Percentiles rank a stretch among this genome's conserved stretches.
phyloP scores from a whole-genome alignment of 352 stramenopile genomes.

The Globisporangium megalacanthum region DNA sequence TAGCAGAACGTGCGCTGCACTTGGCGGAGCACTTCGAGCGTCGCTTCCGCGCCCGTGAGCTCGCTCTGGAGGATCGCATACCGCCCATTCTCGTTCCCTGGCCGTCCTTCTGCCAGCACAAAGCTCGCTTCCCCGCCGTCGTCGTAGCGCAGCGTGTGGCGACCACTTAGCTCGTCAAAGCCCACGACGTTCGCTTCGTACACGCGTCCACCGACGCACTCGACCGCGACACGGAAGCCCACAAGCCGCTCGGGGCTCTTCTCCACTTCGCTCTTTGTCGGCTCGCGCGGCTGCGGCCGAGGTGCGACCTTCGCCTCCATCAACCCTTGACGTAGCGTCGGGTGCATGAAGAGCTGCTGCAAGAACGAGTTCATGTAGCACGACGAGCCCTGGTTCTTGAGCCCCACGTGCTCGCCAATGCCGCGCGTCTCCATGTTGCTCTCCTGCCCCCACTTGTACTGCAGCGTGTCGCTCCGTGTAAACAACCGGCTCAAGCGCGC shows the following conservation, averaged over 20 bases:
- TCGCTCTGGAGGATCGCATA: slow-evolving; percentile 86
- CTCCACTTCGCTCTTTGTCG: slow-evolving; percentile 88
- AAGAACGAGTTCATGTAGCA: slow-evolving; percentile 99
- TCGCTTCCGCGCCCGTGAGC: slow-evolving; percentile 71
- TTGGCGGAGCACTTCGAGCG: slow-evolving; percentile 85
- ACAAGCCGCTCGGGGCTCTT: slow-evolving; percentile 67
- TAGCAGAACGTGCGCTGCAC: slow-evolving; percentile 90
- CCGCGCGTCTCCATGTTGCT: slow-evolving; percentile 76
- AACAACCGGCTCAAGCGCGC: slow-evolving; percentile 56
- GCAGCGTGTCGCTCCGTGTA: slow-evolving; percentile 47
- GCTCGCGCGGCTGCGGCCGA: slow-evolving; percentile 46
- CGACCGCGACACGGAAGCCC: slow-evolving; percentile 85
- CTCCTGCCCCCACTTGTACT: slow-evolving; percentile 80
- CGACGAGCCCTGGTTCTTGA: slow-evolving; percentile 99
- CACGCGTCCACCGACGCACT: slow-evolving; percentile 91
- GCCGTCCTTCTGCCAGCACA: slow-evolving; percentile 89
- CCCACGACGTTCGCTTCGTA: slow-evolving; percentile 91
- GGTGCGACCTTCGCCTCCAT: slow-evolving; percentile 63
- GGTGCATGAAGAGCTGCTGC: slow-evolving; percentile 95
- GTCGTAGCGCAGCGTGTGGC: slow-evolving; percentile 85
- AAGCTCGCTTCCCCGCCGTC: slow-evolving; percentile 85
- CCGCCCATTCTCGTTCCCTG: slow-evolving; percentile 94
- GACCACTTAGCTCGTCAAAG: slow-evolving; percentile 76
- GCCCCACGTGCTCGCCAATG: slow-evolving; percentile 84
- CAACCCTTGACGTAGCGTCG: slow-evolving; percentile 71